phyloP scores from a whole-genome alignment of 2,329 filamentous ascomycete genomes.

The Alternaria tenuissima region DNA sequence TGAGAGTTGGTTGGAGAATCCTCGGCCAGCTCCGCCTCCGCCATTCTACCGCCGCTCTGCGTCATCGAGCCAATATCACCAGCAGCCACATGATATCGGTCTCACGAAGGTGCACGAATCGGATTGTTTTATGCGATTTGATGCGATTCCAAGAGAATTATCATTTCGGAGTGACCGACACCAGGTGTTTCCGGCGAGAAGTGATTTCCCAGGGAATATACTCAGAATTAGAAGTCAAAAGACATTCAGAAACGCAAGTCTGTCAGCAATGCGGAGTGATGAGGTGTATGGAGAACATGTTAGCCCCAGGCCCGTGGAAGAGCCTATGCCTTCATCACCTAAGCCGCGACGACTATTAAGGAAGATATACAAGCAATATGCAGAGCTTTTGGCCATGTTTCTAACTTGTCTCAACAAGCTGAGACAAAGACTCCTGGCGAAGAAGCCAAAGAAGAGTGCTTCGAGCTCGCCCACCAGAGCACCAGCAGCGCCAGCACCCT shows the following conservation, averaged over 20 bases:
- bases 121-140: neutral
- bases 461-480: neutral
- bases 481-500: neutral
- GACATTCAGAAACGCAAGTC: neutral
- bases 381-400: neutral
- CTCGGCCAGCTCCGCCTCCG: neutral
- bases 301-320: neutral
- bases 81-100: neutral
- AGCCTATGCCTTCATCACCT: neutral
- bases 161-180: neutral
- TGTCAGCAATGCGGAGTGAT: neutral
- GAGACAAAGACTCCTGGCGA: neutral
- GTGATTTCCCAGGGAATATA: neutral
- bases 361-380: neutral
- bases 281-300: neutral
- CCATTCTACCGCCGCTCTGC: neutral
- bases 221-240: neutral
- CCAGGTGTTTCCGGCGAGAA: neutral
- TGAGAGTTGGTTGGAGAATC: slow-evolving; percentile 3
- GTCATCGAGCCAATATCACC: neutral
- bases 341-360: neutral
- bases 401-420: neutral
- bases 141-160: neutral
- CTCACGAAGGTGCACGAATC: neutral
- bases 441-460: neutral